Evolutionary conservation across 495 filamentous ascomycete genomes (phyloP), one percentile per base, ranked within the genome.

Genomic region (Apodospora peruviana): DNA sequence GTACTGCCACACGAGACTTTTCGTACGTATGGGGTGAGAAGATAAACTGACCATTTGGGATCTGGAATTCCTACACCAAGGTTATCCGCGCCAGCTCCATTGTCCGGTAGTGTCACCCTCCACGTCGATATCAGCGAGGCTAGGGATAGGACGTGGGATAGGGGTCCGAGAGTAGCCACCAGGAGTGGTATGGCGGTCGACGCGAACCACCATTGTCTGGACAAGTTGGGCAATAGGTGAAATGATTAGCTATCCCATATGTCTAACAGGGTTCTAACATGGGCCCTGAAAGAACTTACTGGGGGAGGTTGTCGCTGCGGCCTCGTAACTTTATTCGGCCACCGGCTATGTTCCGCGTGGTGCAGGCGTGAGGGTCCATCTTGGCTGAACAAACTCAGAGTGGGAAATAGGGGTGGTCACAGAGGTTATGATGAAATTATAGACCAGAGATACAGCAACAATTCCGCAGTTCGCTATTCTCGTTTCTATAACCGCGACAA

Each of bases 91-190:
- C 68, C 47, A 29, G 56, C 22, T 22, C 69, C 69, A 48, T 62
- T 56, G 36, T 70, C 59, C 7, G 65, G 66, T 3, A 72, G 53
- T 14, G 55, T 61, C 17, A 67, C 50, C 43, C 82, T 73, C 86
- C 86, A 90, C 3, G 74, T 75, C 24, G 79, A 77, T 0, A 87
- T 81, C 36, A 90, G 63, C 3, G 86, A 83, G 9, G 82, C 83
- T 27, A 90, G 85, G n/a, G 83, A 86, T 57, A 87, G 72, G 18
- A 90, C 78, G 61, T 89, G 88, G 10, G 86, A 86, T 14, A 90
- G 68, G 1, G 86, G 86, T 0, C 83, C 84, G 4, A 83, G 75
- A 1, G 85, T 82, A 4, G 86, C 86, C 0, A 85, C 85, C 4
- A 88, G 61, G 4, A 91, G 72, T 9, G 86, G 86, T 39, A 89